Evolutionary conservation across 257 asterid genomes (phyloP).

Genomic region (Penstemon eatonii): DNA sequence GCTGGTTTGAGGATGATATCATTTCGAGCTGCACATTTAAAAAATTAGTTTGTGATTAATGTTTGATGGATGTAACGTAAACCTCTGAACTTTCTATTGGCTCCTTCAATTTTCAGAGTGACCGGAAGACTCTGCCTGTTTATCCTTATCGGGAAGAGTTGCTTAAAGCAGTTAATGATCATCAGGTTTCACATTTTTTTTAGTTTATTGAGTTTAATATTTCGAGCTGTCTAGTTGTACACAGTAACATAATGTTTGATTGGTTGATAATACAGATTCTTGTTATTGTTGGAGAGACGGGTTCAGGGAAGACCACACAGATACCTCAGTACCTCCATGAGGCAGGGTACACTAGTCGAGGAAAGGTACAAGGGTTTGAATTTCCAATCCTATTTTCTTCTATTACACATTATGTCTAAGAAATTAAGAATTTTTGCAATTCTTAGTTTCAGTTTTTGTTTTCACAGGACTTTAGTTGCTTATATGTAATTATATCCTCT

Average conservation of each 20-base stretch:
- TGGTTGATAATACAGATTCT: slow-evolving; percentile 57
- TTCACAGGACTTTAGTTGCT: not conserved
- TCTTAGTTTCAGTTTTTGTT: slow-evolving; percentile 8
- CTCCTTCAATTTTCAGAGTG: slow-evolving; percentile 48
- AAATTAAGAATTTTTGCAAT: slow-evolving; percentile 11
- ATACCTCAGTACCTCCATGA: slow-evolving; percentile 96
- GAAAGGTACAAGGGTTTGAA: slow-evolving; percentile 52
- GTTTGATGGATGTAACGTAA: slow-evolving; percentile 9
- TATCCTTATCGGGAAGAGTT: slow-evolving; percentile 75
- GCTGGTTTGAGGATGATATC: not conserved
- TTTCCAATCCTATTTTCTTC: slow-evolving; percentile 9
- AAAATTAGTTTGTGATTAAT: not conserved
- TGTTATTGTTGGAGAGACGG: slow-evolving; percentile 95
- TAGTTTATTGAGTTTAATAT: slow-evolving; percentile 20
- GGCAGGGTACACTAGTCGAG: slow-evolving; percentile 77
- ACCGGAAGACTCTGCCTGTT: slow-evolving; percentile 83
- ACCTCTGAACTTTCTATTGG: slow-evolving; percentile 26
- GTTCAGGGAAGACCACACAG: slow-evolving; percentile 95
- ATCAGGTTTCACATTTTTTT: slow-evolving; percentile 56
- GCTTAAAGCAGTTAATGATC: slow-evolving; percentile 72
- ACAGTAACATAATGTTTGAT: slow-evolving; percentile 1
- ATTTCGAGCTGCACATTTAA: slow-evolving; percentile 1
- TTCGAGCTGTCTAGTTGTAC: slow-evolving; percentile 3
- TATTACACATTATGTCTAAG: not conserved
- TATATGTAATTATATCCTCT: not conserved